Evolutionary conservation across 805 yeast species (phyloP), one percentile per base, ranked within the genome.

Genomic region (Priceomyces carsonii): DNA sequence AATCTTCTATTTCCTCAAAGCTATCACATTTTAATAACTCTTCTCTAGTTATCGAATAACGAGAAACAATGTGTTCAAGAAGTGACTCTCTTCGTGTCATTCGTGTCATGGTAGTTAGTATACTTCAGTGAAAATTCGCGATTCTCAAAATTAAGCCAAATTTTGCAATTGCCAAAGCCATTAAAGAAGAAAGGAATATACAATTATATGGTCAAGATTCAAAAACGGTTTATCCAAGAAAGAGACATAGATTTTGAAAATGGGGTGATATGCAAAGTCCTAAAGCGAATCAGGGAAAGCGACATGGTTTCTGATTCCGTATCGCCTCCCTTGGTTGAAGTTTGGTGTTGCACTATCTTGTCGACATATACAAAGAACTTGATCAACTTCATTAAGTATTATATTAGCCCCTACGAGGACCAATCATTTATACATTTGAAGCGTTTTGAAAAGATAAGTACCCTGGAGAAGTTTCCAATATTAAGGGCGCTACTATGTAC

Each of bases 401-500:
- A 34, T 10, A 35, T 65, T 7, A 42, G 51, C 5, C 55, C 60
- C 6, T 35, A 44, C 12, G 73, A 67, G 21, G 30, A 29, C 5
- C 29, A 51, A 5, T 43, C 51, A 5, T 51, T 62, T 31, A 46
- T 53, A 12, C 80, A 78, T 49, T 51, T 83, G 15, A 85, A 85
- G 50, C 57, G 88, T 36, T 67, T 84, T 18, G 61, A 59, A 33
- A 77, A 77, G 39, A 40, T 45, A 19, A 12, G 2, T 12, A 19
- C 8, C 26, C 22, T 17, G 14, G 28, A 20, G 15, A 6, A 24
- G 10, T 19, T 13, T 38, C 29, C 36, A 2, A 17, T 39, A 6
- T 55, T 78, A 3, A 42, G 57, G 16, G 68, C 75, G n/a, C 58
- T 77, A 1, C 31, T 79, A 12, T 79, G 85, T 48, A 67, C 80